A percentile compares a stretch with the other conserved stretches of the same genome.
Evolutionary conservation across 192 early-diverging fungal species (phyloP).

Genomic region (Coemansia guatemalensis): DNA sequence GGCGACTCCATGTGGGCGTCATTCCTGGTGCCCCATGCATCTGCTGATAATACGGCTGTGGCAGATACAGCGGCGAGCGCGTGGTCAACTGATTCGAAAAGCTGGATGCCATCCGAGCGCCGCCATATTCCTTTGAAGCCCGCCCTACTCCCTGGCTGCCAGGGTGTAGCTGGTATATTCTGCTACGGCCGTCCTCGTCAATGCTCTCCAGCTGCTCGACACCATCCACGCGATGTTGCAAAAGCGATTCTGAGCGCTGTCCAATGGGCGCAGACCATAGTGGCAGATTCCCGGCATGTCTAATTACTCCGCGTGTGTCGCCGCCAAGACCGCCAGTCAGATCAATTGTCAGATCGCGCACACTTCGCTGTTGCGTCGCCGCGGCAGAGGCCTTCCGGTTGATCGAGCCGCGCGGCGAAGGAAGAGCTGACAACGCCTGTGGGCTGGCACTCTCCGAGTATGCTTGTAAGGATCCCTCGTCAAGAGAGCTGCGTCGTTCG

Average conservation of each 20-base stretch:
- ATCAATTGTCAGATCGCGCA: constrained; percentile 44
- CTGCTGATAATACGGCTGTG: constrained; percentile 27
- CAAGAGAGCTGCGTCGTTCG: constrained; percentile 27
- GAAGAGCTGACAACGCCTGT: constrained; percentile 20
- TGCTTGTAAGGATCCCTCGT: constrained; percentile 29
- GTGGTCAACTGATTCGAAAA: constrained; percentile 2
- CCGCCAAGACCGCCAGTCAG: constrained; percentile 11
- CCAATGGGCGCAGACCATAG: constrained; percentile 39
- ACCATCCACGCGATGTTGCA: constrained; percentile 22
- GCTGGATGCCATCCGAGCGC: not conserved
- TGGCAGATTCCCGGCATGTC: constrained; percentile 25
- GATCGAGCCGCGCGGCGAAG: constrained; percentile 41
- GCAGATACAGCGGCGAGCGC: constrained; percentile 32
- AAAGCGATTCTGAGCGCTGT: constrained; percentile 42
- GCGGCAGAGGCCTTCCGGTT: constrained; percentile 10
- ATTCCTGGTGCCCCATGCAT: constrained; percentile 9
- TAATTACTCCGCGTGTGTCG: constrained; percentile 23
- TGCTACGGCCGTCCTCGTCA: constrained; percentile 34
- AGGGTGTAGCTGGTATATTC: constrained; percentile 5
- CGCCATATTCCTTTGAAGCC: constrained; percentile 15
- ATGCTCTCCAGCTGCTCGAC: constrained; percentile 41
- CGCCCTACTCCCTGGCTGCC: constrained; percentile 1
- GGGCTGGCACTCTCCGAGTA: constrained; percentile 32
- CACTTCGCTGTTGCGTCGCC: constrained; percentile 21
- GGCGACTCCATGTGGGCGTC: constrained; percentile 29